phyloP scores from a whole-genome alignment of 345 rosid genomes.

The Eucalyptus marginata region DNA sequence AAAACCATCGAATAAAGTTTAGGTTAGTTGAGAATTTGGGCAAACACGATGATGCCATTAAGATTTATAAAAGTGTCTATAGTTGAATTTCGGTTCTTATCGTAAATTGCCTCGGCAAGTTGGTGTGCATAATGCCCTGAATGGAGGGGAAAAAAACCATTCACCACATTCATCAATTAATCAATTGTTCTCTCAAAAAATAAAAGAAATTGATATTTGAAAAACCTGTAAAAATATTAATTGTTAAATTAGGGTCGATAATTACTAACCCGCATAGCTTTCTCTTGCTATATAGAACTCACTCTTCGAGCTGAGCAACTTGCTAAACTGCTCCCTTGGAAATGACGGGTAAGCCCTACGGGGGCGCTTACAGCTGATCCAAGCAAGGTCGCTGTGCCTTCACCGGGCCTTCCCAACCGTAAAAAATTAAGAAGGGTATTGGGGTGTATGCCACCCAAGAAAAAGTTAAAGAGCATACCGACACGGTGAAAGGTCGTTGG shows the following conservation, averaged over 20 bases:
- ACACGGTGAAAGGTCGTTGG: too few relatives aligned
- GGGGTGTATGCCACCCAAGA: too few relatives aligned
- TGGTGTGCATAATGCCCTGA: conserved; percentile 17
- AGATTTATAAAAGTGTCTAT: conserved; percentile 6
- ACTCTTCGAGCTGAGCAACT: too few relatives aligned
- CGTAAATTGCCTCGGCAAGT: conserved; percentile 4
- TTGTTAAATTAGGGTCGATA: background rate
- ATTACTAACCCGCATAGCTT: conserved; percentile 11
- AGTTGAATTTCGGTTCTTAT: background rate
- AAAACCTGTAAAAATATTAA: background rate
- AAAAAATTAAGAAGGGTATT: too few relatives aligned
- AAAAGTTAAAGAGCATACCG: too few relatives aligned
- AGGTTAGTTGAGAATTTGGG: background rate
- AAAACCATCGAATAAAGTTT: background rate
- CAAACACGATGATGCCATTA: conserved; percentile 1
- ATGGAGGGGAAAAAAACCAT: background rate
- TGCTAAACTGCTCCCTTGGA: too few relatives aligned
- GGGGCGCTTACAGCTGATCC: too few relatives aligned
- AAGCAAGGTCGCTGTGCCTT: too few relatives aligned
- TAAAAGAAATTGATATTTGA: background rate
- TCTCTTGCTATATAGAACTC: conserved; percentile 15
- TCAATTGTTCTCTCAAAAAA: background rate
- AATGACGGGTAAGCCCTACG: rapidly evolving
- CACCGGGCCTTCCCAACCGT: rapidly evolving
- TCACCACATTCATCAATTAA: background rate